Evolutionary conservation across 768 basidiomycete species (phyloP), one percentile per base, ranked within the genome.

Genomic region (Amanita brunnescens): DNA sequence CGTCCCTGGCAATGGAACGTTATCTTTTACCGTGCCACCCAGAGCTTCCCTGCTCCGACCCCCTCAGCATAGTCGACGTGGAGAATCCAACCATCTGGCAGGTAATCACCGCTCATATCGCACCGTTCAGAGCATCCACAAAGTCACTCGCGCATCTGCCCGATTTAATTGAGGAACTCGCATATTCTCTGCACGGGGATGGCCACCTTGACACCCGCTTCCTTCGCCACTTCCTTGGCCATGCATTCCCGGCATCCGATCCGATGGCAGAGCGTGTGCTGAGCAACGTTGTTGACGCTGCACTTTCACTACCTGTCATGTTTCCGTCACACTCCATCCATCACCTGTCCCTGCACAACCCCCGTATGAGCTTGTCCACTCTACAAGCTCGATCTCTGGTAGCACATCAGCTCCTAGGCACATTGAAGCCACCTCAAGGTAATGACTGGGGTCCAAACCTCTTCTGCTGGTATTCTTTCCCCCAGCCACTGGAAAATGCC

Each of bases 371-470:
- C 8, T 50, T 67, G 9, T 57, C 57, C 26, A 42, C 50, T 5
- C 29, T 40, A 14, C 62, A 69, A 44, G 55, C 64, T 42, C 57
- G 54, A 48, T 64, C 54, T 30, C 57, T 68, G 5, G 52, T 69
- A 10, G 54, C 67, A 24, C 67, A 66, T 49, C 67, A 66, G 49
- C 47, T 66, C 46, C 55, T 67, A 7, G 65, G 64, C 16, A 70
- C 62, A 13, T 54, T 67, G 18, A 52, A 45, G 8, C 61, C 56
- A 4, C 65, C 66, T 4, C 51, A 54, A 35, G 59, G 58, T 16
- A 67, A 62, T 46, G 56, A 45, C 10, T 68, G 63, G 66, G 65
- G 63, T 35, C 63, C 62, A 49, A 65, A 61, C n/a, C 65, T 67
- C 44, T 47, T 56, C 18, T 61, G 57, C 34, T 68, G 67, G 67